phyloP scores from a whole-genome alignment of 2,329 filamentous ascomycete genomes.

The Alternaria longipes region DNA sequence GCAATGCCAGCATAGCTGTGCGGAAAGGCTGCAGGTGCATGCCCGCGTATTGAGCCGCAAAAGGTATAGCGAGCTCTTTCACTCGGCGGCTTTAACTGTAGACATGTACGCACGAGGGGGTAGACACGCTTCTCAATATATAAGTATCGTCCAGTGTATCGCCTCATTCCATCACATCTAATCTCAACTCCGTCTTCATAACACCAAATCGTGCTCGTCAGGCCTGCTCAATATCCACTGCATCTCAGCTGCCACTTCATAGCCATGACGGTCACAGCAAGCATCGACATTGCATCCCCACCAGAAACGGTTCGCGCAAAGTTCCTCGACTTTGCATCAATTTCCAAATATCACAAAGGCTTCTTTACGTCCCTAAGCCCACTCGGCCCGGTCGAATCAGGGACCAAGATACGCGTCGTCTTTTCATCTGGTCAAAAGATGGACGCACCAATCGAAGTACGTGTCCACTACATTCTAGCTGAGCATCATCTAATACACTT shows the following conservation, averaged over 20 bases:
- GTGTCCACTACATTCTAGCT: not conserved
- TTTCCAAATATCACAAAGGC: conserved; percentile 17
- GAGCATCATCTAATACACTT: not conserved
- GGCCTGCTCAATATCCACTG: not conserved
- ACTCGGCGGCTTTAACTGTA: not conserved
- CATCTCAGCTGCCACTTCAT: not conserved
- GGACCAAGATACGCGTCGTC: conserved; percentile 22
- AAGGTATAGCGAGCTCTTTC: not conserved
- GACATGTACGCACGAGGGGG: not conserved
- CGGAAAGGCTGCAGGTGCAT: not conserved
- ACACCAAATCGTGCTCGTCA: not conserved
- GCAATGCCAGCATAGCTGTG: not conserved
- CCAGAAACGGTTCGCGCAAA: conserved; percentile 24
- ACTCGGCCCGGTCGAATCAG: conserved; percentile 16
- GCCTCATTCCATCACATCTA: not conserved
- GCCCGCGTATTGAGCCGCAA: conserved; percentile 17
- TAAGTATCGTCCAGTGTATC: not conserved
- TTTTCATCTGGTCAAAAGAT: conserved; percentile 18
- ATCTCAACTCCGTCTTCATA: not conserved
- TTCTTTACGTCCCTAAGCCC: conserved; percentile 31
- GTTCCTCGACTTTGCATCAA: conserved; percentile 26
- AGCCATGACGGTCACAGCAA: conserved; percentile 21
- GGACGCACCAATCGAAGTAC: conserved; percentile 16
- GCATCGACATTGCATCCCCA: conserved; percentile 29
- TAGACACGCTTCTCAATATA: not conserved